Conservation (phyloP, 2,329 filamentous ascomycete genomes). For the Fusarium sp. region DNA sequence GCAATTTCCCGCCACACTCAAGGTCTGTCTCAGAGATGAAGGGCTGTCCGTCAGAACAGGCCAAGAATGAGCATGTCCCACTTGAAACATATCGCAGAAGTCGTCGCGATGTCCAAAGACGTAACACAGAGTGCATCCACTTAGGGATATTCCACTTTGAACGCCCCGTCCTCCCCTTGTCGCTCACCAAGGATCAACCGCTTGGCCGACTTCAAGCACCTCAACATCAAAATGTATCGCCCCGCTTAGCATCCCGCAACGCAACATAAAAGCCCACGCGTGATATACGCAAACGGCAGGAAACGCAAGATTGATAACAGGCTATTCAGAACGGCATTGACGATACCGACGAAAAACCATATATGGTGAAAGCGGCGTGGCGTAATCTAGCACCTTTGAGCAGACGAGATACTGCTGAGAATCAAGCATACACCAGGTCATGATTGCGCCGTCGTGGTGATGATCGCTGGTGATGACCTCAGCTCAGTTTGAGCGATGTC, state of each 20-base stretch:
- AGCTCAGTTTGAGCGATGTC: constrained; percentile 19
- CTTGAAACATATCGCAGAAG: constrained; percentile 8
- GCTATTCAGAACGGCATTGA: neutral
- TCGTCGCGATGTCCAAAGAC: constrained; percentile 7
- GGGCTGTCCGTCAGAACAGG: neutral
- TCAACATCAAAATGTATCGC: constrained; percentile 1
- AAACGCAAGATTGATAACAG: neutral
- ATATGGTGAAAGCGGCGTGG: neutral
- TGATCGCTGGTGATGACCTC: constrained; percentile 28
- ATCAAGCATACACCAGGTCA: neutral
- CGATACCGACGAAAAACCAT: neutral
- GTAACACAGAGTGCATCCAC: constrained; percentile 13
- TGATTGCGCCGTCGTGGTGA: constrained; percentile 10
- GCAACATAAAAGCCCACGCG: neutral
- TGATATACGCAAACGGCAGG: neutral
- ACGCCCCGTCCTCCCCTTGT: constrained; percentile 11
- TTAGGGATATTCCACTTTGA: constrained; percentile 2
- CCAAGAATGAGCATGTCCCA: constrained; percentile 14
- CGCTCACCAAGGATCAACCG: constrained; percentile 12
- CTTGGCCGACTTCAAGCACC: constrained; percentile 23
- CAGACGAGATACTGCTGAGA: neutral
- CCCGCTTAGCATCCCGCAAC: constrained; percentile 2
- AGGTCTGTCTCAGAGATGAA: constrained; percentile 22
- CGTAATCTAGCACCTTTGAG: neutral
- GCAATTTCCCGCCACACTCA: constrained; percentile 22